Evolutionary conservation across 495 filamentous ascomycete species (phyloP), one percentile per base, ranked within the genome.

Genomic region (Tricharina praecox): DNA sequence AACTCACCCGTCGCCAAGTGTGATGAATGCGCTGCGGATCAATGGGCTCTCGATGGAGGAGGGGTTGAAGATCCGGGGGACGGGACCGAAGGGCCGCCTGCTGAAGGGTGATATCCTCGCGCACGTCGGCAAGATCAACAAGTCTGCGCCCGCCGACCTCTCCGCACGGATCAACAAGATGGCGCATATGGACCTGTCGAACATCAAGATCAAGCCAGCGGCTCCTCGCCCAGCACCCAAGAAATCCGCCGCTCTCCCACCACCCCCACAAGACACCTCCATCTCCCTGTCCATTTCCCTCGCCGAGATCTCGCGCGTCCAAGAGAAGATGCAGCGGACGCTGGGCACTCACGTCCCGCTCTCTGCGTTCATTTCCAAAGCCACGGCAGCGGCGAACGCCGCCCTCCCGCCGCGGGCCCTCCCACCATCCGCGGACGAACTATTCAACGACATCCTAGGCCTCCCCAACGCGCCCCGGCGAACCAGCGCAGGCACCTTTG

Each of bases 71-170:
- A 95, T 97, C 61, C 81, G 76, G 18, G 77, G 84, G 8, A 87
- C 79, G 23, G 90, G 90, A 13, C 90, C 90, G 26, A 81, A 78
- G 62, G 86, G 87, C 38, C 79, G 92, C 39, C 69, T 97, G 34
- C 71, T 97, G 26, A 97, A 97, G 67, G 90, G 90, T 39, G 90
- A 97, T 61, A 83, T 97, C 7, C 75, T 97, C 36, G 85, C 85
- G 24, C 90, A 88, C 62, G 66, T 96, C 11, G 90, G 92, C 42
- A 66, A 66, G 46, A 81, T 94, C 55, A 64, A 77, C 36, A 63
- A 75, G 33, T 67, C 74, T 19, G 81, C 81, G 55, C 78, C 85
- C 5, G 66, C 73, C n/a, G 68, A 77, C 33, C 74, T 82, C 50
- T 77, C 77, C 34, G 65, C 69, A 21, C 74, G 75, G 8, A 76